These are phyloP conservation scores for Linaria vulgaris DNA, from an alignment of 257 asterid genomes.

Conservation along the genomic window DNA sequence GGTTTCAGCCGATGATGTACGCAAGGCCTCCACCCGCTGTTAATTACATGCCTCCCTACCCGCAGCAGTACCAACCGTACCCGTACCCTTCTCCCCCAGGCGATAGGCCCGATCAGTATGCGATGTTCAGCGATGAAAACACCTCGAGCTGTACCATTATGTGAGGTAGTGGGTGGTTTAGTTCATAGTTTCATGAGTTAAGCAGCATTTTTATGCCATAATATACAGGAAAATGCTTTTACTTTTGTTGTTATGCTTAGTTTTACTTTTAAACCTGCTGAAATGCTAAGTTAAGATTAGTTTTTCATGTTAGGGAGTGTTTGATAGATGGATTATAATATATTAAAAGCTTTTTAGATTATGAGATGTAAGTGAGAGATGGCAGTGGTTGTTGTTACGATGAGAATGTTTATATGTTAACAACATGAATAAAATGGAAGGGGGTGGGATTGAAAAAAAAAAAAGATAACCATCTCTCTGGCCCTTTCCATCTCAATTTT, in stretches of 20 bases:
- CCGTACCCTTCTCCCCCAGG: conserved; percentile 65
- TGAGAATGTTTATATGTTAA: conserved; percentile 51
- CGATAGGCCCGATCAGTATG: conserved; percentile 46
- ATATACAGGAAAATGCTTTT: conserved; percentile 43
- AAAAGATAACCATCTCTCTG: neutral
- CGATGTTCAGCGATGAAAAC: conserved; percentile 73
- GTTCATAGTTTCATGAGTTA: conserved; percentile 28
- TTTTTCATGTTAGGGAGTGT: conserved; percentile 38
- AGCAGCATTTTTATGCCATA: conserved; percentile 34
- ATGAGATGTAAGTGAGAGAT: conserved; percentile 25
- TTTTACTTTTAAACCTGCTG: conserved; percentile 14
- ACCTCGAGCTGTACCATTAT: conserved; percentile 65
- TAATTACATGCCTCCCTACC: conserved; percentile 77
- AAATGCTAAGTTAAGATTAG: conserved; percentile 43
- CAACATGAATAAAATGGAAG: conserved; percentile 37
- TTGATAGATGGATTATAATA: conserved; percentile 41
- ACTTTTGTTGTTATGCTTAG: conserved; percentile 23
- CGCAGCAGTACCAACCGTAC: conserved; percentile 37
- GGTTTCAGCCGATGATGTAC: conserved; percentile 98
- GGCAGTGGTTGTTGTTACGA: conserved; percentile 30
- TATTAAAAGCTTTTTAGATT: conserved; percentile 39
- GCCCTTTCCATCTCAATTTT: conserved; percentile 7
- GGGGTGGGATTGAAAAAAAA: conserved; percentile 24
- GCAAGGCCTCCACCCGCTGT: conserved; percentile 92
- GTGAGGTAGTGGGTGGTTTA: conserved; percentile 36